These are phyloP conservation scores for Akebia trifoliata DNA, from an alignment of 164 flowering plant genomes.

Conservation along the genomic window DNA sequence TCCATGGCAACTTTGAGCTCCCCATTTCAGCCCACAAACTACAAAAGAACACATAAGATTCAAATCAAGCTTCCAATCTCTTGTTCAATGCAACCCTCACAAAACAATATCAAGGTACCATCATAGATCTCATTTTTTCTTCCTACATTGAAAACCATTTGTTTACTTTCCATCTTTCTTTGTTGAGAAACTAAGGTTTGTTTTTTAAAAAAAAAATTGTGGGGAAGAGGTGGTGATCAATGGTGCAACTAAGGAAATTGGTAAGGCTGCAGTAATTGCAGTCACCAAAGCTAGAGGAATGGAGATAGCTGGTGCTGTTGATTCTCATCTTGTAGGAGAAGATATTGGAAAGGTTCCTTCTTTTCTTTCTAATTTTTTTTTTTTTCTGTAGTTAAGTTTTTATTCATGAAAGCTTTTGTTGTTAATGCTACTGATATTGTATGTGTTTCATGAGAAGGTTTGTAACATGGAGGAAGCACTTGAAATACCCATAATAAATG, in stretches of 20 bases:
- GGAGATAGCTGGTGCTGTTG: constrained; percentile 94
- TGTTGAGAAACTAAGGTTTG: constrained; percentile 12
- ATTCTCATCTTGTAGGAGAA: constrained; percentile 64
- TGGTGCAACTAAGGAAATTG: constrained; percentile 94
- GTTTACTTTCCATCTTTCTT: neutral
- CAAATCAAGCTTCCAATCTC: constrained; percentile 29
- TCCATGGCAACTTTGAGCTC: constrained; percentile 58
- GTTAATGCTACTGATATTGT: neutral
- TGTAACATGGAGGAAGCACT: constrained; percentile 84
- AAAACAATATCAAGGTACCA: constrained; percentile 61
- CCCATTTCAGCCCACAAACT: constrained; percentile 27
- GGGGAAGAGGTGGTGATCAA: constrained; percentile 61
- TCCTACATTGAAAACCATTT: neutral
- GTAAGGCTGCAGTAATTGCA: constrained; percentile 77
- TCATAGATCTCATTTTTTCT: neutral
- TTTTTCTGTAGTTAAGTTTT: neutral
- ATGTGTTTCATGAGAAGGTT: constrained; percentile 37
- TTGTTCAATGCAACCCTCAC: constrained; percentile 59
- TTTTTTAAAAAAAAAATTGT: too few species aligned
- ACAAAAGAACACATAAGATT: constrained; percentile 15
- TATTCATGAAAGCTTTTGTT: neutral
- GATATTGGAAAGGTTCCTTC: constrained; percentile 66
- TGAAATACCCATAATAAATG: constrained; percentile 77
- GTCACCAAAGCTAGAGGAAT: constrained; percentile 85
- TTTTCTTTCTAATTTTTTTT: neutral